Conservation (phyloP, 2,329 filamentous ascomycete species). For the Pseudomassariella vexata region DNA sequence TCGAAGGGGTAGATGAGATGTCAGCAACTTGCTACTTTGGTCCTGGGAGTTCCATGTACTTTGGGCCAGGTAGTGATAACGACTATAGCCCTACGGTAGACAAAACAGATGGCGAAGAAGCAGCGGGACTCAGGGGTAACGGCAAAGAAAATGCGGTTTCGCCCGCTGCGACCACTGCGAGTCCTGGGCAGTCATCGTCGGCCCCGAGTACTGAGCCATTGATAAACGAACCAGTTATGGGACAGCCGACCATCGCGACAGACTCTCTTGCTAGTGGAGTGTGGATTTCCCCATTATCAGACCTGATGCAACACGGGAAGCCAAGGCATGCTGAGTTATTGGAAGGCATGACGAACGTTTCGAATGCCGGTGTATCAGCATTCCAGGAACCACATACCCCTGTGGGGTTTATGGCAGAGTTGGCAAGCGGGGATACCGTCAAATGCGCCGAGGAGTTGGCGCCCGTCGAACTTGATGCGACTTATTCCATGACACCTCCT, state of each 20-base stretch:
- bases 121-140: too few species aligned
- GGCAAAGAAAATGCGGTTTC: too few species aligned
- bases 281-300: not conserved
- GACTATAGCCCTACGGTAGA: conserved; percentile 42
- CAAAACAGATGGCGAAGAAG: conserved; percentile 7
- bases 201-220: too few species aligned
- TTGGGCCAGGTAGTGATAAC: conserved; percentile 39
- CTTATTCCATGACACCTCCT: conserved; percentile 8
- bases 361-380: not conserved
- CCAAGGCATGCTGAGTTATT: conserved; percentile 13
- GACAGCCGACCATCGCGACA: too few species aligned
- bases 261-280: not conserved
- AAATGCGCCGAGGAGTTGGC: conserved; percentile 26
- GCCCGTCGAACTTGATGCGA: conserved; percentile 23
- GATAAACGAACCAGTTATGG: too few species aligned
- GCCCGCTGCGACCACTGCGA: too few species aligned
- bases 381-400: conserved; percentile 13
- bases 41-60: conserved; percentile 47
- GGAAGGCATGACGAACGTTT: conserved; percentile 1
- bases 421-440: conserved; percentile 19
- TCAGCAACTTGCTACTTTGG: conserved; percentile 37
- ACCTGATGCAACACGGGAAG: conserved; percentile 3
- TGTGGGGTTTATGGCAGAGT: conserved; percentile 21
- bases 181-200: too few species aligned
- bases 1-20: conserved; percentile 25